These are phyloP conservation scores for Huiozyma naganishii DNA, from an alignment of 805 yeast species.

Conservation along the genomic window DNA sequence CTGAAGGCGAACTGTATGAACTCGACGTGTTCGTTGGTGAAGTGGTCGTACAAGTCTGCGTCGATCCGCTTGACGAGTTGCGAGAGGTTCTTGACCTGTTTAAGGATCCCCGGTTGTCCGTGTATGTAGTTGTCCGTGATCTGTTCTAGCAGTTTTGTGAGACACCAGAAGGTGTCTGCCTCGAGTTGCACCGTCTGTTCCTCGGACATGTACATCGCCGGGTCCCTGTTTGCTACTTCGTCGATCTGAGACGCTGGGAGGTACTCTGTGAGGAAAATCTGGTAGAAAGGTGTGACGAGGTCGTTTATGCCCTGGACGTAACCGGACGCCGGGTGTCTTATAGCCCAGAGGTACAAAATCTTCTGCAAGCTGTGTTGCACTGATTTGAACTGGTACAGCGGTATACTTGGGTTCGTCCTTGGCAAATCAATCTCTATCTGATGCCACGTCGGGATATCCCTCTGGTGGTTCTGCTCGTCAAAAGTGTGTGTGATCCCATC, in stretches of 20 bases:
- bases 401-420: conserved; percentile 79
- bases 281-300: conserved; percentile 84
- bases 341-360: conserved; percentile 85
- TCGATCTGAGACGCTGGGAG: conserved; percentile 32
- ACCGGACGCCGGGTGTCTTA: conserved; percentile 95
- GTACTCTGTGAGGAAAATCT: conserved; percentile 69
- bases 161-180: conserved; percentile 96
- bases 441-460: conserved; percentile 81
- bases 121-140: conserved; percentile 95
- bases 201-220: conserved; percentile 41
- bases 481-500: conserved; percentile 66
- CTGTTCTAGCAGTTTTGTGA: conserved; percentile 81
- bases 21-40: conserved; percentile 75
- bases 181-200: conserved; percentile 63
- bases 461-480: conserved; percentile 34
- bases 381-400: conserved; percentile 53
- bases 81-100: conserved; percentile 76
- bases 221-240: conserved; percentile 50
- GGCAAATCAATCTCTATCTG: conserved; percentile 93
- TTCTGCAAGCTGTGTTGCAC: conserved; percentile 75
- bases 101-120: conserved; percentile 93
- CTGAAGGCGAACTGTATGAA: conserved; percentile 92
- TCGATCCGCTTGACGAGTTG: conserved; percentile 77
- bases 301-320: conserved; percentile 97
- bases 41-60: conserved; percentile 56